Evolutionary conservation across 352 stramenopile species (phyloP).

Genomic region (Globisporangium splendens): DNA sequence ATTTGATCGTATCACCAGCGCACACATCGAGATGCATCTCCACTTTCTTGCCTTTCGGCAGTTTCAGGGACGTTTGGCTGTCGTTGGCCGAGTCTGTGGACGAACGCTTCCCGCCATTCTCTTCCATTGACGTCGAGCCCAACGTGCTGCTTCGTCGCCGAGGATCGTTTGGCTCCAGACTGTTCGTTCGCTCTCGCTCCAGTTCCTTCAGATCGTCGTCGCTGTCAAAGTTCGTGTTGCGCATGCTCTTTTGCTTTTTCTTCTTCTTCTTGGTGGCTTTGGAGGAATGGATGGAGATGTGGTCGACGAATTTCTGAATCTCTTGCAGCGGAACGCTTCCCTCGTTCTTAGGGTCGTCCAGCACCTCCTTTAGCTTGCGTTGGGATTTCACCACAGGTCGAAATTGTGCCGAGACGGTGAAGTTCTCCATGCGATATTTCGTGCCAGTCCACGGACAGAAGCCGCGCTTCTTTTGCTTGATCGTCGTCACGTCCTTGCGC

Average conservation of each 20-base stretch:
- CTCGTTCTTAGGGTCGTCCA: constrained; percentile 18
- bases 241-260: constrained; percentile 34
- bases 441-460: constrained; percentile 58
- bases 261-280: constrained; percentile 17
- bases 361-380: constrained; percentile 43
- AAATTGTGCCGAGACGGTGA: constrained; percentile 54
- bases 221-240: constrained; percentile 29
- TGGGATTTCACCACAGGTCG: constrained; percentile 46
- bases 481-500: constrained; percentile 42
- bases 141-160: background rate
- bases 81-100: background rate
- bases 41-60: constrained; percentile 61
- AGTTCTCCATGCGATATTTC: constrained; percentile 77
- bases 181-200: constrained; percentile 11
- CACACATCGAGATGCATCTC: constrained; percentile 83
- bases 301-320: constrained; percentile 56
- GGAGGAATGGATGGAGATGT: constrained; percentile 33
- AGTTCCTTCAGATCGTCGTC: constrained; percentile 17
- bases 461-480: constrained; percentile 14
- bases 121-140: background rate
- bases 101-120: constrained; percentile 4
- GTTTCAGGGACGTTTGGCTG: constrained; percentile 19
- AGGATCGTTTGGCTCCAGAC: background rate
- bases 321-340: constrained; percentile 34
- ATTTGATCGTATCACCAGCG: constrained; percentile 55